Percentiles rank a stretch among this genome's conserved stretches.
Conservation (phyloP, 2,329 filamentous ascomycete species). For the Elsinoe ampelina region DNA sequence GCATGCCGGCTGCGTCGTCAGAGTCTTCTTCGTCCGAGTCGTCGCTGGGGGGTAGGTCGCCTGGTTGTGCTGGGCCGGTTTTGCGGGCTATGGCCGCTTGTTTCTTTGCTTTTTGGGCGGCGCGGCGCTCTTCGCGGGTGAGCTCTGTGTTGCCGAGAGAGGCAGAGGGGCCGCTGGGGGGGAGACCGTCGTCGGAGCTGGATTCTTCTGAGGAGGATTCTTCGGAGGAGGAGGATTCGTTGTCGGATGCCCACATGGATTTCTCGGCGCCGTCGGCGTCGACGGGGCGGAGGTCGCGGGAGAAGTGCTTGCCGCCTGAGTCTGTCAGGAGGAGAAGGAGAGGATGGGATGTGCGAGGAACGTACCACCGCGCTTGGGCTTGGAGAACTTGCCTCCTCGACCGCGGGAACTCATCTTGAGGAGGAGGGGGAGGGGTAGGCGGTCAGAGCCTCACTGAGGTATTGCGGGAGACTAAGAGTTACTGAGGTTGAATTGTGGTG, state of each 20-base stretch:
- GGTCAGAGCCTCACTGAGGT: neutral
- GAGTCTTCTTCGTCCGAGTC: conserved; percentile 51
- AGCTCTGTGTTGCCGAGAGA: conserved; percentile 39
- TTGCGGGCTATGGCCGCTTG: conserved; percentile 74
- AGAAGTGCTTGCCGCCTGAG: conserved; percentile 88
- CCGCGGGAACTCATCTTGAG: conserved; percentile 52
- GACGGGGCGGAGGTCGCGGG: conserved; percentile 76
- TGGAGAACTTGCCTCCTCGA: conserved; percentile 88
- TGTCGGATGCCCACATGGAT: conserved; percentile 67
- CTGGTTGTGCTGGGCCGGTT: conserved; percentile 63
- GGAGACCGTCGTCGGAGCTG: conserved; percentile 30
- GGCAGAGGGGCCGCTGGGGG: neutral
- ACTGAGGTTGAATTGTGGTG: neutral
- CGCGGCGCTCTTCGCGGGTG: conserved; percentile 80
- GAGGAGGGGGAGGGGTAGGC: conserved; percentile 16
- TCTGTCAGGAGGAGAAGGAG: conserved; percentile 16
- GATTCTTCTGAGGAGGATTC: conserved; percentile 27
- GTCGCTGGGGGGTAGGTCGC: conserved; percentile 66
- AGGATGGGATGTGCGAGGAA: neutral
- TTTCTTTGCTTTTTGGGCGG: conserved; percentile 82
- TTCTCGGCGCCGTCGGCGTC: conserved; percentile 83
- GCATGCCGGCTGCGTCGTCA: conserved; percentile 52
- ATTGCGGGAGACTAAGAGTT: neutral
- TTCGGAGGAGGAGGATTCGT: conserved; percentile 42
- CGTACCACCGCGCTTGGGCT: conserved; percentile 83